Base-by-base conservation (phyloP, 129 eudicot genomes). In the Erigeron canadensis region DNA sequence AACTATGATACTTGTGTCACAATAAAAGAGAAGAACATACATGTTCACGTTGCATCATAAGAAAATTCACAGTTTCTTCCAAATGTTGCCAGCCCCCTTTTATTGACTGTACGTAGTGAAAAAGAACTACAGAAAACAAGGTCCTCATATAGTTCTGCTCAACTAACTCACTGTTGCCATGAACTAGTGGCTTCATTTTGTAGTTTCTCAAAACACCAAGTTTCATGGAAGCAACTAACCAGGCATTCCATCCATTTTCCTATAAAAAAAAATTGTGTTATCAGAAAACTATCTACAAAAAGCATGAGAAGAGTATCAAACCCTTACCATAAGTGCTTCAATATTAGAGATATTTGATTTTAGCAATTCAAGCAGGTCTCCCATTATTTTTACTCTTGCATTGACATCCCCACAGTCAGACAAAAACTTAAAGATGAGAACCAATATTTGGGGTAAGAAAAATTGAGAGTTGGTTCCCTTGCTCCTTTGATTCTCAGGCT, bases 11-110 rank as follows among this genome's bases (percentile, higher is more conserved):
- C 18, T 53, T 53, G 4, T 6, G 17, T 6, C 44, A 16, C 68
- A 64, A 69, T 56, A 19, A 55, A 37, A 74, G 22, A 57, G 42
- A 70, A 60, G 43, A 67, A 69, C 86, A 67, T 80, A 95, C 99
- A 72, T 86, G 85, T 78, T 90, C 85, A 73, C 73, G 57, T 75
- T 90, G 94, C 80, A 80, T 47, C 47, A 95, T 91, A 57, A 95
- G 84, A 75, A 95, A 84, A 79, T 90, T 90, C 75, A 83, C 89
- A 42, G 96, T 95, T 74, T 95, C 99, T 78, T 95, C 99, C 67
- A 95, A 77, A 64, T 86, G 83, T 80, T 88, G 97, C 99, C 99
- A 95, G 68, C 97, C 99, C 73, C 99, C 96, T 88, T 86, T 95
- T 46, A 88, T 79, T 10, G 86, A 86, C 72, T 47, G 87, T 54